Evolutionary conservation across 2,329 filamentous ascomycete species (phyloP).

Genomic region (Neofusicoccum cordaticola): DNA sequence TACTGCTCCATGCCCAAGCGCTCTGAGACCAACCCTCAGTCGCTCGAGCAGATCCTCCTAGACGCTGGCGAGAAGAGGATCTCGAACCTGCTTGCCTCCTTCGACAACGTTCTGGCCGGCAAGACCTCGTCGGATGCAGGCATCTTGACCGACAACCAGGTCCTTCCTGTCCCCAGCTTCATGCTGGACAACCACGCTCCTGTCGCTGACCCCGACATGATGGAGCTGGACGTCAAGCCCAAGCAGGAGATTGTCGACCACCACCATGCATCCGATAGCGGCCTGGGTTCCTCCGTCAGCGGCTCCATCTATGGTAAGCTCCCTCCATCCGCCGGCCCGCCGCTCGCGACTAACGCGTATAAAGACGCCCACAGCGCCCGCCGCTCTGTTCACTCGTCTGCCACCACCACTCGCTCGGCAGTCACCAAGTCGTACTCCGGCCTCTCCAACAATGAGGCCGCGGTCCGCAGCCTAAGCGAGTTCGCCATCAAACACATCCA

Average conservation of each 20-base stretch:
- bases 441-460: constrained; percentile 36
- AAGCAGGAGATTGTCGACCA: constrained; percentile 45
- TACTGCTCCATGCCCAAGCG: constrained; percentile 44
- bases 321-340: constrained; percentile 20
- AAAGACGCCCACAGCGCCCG: constrained; percentile 34
- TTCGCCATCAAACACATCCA: constrained; percentile 75
- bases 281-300: constrained; percentile 77
- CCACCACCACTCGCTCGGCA: constrained; percentile 36
- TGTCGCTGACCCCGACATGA: constrained; percentile 32
- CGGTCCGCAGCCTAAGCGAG: constrained; percentile 61
- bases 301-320: constrained; percentile 48
- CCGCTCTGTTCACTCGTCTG: constrained; percentile 38
- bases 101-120: constrained; percentile 44
- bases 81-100: constrained; percentile 42
- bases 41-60: constrained; percentile 48
- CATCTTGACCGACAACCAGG: constrained; percentile 48
- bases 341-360: constrained; percentile 29
- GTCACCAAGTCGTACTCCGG: constrained; percentile 46
- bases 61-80: constrained; percentile 46
- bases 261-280: constrained; percentile 80
- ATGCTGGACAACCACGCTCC: constrained; percentile 36
- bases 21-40: constrained; percentile 49
- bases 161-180: constrained; percentile 48
- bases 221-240: constrained; percentile 44
- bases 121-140: constrained; percentile 30